Base-by-base conservation (phyloP, 164 flowering plant species). In the Umbilicus rupestris region DNA sequence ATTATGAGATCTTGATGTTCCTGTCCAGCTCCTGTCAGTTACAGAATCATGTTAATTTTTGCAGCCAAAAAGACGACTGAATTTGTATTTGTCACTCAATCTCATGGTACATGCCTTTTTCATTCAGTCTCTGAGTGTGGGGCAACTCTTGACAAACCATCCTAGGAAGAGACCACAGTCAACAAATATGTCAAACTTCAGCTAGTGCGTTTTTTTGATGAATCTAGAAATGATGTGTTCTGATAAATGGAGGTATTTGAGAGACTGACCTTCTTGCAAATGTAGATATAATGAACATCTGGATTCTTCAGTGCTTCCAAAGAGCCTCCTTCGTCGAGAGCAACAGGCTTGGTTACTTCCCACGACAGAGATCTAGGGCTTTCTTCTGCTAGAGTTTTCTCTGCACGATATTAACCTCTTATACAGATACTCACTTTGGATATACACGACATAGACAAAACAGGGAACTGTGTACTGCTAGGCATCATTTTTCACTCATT, bases 271-370 rank as follows among this genome's bases (percentile, higher is more conserved):
- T 88, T 90, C 42, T 74, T 78, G 68, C 97, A 88, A 41, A 87
- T 79, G 72, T 87, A 91, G 8, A 88, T 83, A 68, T 81, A 91
- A 74, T 91, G 97, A 66, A 87, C 89, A 65, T 87, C 87, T 19
- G 90, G 81, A 66, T 82, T 84, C 70, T 72, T 78, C 39, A 85
- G 90, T 64, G 79, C 85, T 65, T 71, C 69, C 8, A 82, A 78
- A 66, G 79, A 80, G 64, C 82, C 85, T 46, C 78, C 78, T 14
- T 79, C 86, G 50, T 81, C 74, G 62, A 88, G 31, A 30, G 92
- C 84, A 70, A 91, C 60, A 3, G 93, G 87, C 31, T 78, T 72
- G 14, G 84, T 86, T 72, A 88, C 63, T 59, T 86, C 87, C 83
- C 84, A 74, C 68, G 30, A 71, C 65, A 59, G 75, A 33, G 64